A percentile compares a stretch with the other conserved stretches of the same genome.
phyloP scores from a whole-genome alignment of 176 grass and related monocot genomes.

The Eragrostis nindensis region DNA sequence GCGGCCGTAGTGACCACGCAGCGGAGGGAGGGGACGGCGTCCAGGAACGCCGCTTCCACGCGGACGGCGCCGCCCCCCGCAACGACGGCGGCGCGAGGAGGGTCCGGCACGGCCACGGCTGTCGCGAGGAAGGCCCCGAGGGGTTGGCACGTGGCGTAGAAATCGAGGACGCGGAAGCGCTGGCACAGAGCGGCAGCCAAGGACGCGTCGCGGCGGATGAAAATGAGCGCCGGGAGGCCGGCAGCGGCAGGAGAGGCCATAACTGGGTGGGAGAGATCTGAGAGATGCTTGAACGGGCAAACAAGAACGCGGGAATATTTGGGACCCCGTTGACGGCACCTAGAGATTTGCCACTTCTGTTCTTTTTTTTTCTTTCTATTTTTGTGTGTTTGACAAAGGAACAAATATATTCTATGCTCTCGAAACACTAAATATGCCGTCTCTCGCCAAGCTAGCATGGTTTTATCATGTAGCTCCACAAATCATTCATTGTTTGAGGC shows the following conservation, averaged over 20 bases:
- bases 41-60: slow-evolving; percentile 28
- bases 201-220: slow-evolving; percentile 8
- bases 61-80: not conserved
- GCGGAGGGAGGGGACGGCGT: slow-evolving; percentile 38
- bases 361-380: no score
- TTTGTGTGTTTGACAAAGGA: no score
- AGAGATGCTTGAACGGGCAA: no score
- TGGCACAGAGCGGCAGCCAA: slow-evolving; percentile 23
- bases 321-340: no score
- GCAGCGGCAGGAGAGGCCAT: not conserved
- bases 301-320: no score
- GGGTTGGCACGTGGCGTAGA: not conserved
- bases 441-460: no score
- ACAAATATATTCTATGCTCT: no score
- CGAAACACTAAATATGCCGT: no score
- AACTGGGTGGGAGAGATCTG: no score
- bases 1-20: slow-evolving; percentile 43
- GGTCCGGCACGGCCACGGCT: slow-evolving; percentile 24
- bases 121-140: slow-evolving; percentile 11
- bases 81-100: slow-evolving; percentile 32
- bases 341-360: no score
- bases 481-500: no score
- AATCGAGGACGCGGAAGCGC: slow-evolving; percentile 40
- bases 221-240: slow-evolving; percentile 1
- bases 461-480: no score